phyloP scores from a whole-genome alignment of 2,329 filamentous ascomycete genomes.

The Cladosporium sp. region DNA sequence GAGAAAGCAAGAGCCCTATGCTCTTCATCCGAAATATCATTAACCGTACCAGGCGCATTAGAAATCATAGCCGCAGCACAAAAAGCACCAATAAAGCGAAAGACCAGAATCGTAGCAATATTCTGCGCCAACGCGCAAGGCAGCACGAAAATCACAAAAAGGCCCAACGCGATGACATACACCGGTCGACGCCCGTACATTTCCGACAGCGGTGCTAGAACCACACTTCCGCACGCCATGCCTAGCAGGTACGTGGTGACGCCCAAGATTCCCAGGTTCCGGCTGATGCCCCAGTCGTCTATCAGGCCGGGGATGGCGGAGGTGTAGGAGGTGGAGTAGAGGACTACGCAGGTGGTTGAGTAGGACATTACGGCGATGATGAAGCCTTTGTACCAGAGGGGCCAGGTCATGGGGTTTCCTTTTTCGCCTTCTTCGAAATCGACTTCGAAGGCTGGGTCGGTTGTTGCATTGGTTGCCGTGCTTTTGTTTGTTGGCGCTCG shows the following conservation, averaged over 20 bases:
- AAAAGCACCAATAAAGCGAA: constrained; percentile 69
- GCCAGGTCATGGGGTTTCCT: constrained; percentile 66
- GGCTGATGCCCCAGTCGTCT: constrained; percentile 57
- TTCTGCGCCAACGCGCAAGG: constrained; percentile 67
- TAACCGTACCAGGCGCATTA: constrained; percentile 76
- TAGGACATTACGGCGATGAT: constrained; percentile 53
- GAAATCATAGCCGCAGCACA: constrained; percentile 76
- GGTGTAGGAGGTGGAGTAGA: constrained; percentile 77
- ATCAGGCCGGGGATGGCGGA: constrained; percentile 65
- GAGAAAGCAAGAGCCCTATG: constrained; percentile 77
- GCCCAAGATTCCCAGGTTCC: constrained; percentile 65
- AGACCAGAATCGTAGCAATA: constrained; percentile 62
- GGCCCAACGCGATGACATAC: constrained; percentile 59
- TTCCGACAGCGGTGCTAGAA: constrained; percentile 70
- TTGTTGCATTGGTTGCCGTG: constrained; percentile 22
- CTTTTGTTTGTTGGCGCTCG: constrained; percentile 20
- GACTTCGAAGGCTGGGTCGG: constrained; percentile 63
- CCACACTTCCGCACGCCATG: constrained; percentile 52
- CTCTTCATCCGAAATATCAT: constrained; percentile 77
- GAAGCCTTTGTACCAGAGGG: constrained; percentile 52
- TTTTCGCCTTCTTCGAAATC: constrained; percentile 59
- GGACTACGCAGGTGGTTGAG: constrained; percentile 51
- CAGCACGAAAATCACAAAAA: constrained; percentile 65
- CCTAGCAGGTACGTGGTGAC: constrained; percentile 75
- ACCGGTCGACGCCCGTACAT: constrained; percentile 63